Evolutionary conservation across 2,329 filamentous ascomycete species (phyloP), one percentile per base, ranked within the genome.

Genomic region (Fusarium vanettenii): DNA sequence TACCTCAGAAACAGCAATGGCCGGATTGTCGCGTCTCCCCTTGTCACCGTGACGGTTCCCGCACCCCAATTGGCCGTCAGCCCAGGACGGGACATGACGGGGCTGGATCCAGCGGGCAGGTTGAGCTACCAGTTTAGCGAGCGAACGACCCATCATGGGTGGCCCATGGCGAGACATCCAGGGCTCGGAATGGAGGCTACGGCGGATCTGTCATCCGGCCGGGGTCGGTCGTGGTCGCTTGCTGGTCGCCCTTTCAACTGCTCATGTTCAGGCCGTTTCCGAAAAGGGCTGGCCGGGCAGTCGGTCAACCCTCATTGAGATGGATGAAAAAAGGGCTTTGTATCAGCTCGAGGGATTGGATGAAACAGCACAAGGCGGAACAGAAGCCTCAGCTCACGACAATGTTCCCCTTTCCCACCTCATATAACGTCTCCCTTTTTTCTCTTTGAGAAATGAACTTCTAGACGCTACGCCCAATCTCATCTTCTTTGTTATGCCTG

Each of bases 71-170:
- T 78, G 76, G 75, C 65, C 68, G 69, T 64, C 75, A 75, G 67
- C 61, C 73, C 69, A 78, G 73, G 71, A 75, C 76, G 68, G 76
- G 70, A 76, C 71, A 73, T 71, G 75, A 76, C 72, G 71, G 48
- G 74, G 77, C 77, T 79, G 74, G 76, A 79, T 79, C 77, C 77
- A 78, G 71, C 77, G 68, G 76, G 61, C 76, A 79, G 76, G 77
- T 79, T 76, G 76, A 79, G 71, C 74, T 79, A 78, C 73, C 64
- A 73, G 55, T 64, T 73, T 78, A 76, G 76, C 74, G 74, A 78
- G 67, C 63, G 67, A 77, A 77, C 71, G 72, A 72, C 69, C 73
- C 74, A 74, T 76, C 69, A 65, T 75, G 60, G 70, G 70, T 71
- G 68, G 67, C 31, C 70, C 65, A 74, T 73, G 67, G 70, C 72